Evolutionary conservation across 345 rosid genomes (phyloP).

Genomic region (Crucihimalaya himalaica): DNA sequence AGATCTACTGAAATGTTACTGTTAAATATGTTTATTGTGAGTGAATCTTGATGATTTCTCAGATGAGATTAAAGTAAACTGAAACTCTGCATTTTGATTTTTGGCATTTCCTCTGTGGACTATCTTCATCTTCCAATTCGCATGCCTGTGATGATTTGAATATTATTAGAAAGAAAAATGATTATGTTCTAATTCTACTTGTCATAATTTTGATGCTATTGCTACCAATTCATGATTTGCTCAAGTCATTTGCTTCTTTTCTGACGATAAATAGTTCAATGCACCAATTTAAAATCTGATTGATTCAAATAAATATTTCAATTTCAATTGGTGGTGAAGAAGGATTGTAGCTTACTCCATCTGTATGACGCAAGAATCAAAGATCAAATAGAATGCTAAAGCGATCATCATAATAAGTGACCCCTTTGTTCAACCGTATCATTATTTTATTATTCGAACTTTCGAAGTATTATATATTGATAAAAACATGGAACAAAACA

Average conservation of each 20-base stretch:
- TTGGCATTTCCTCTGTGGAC: background rate
- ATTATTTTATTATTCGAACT: too few relatives aligned
- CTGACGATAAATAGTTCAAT: background rate
- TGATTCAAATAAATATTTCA: background rate
- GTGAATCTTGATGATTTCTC: slow-evolving; percentile 29
- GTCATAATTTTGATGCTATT: background rate
- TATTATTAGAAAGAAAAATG: background rate
- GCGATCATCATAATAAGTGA: too few relatives aligned
- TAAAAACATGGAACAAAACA: too few relatives aligned
- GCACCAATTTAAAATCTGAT: background rate
- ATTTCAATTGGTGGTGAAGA: background rate
- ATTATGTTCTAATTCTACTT: background rate
- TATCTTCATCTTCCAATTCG: background rate
- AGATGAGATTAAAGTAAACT: slow-evolving; percentile 17
- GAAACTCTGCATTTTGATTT: background rate
- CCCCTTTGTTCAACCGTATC: too few relatives aligned
- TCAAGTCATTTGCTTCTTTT: background rate
- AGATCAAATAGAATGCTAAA: too few relatives aligned
- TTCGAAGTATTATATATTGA: too few relatives aligned
- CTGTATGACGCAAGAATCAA: too few relatives aligned
- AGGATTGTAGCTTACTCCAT: too few relatives aligned
- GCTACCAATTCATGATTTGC: background rate
- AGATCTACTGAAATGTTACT: slow-evolving; percentile 9
- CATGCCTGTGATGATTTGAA: background rate
- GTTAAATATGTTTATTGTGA: slow-evolving; percentile 29